Evolutionary conservation across 257 asterid genomes (phyloP), one percentile per base, ranked within the genome.

Genomic region (Fraxinus cuspidata): DNA sequence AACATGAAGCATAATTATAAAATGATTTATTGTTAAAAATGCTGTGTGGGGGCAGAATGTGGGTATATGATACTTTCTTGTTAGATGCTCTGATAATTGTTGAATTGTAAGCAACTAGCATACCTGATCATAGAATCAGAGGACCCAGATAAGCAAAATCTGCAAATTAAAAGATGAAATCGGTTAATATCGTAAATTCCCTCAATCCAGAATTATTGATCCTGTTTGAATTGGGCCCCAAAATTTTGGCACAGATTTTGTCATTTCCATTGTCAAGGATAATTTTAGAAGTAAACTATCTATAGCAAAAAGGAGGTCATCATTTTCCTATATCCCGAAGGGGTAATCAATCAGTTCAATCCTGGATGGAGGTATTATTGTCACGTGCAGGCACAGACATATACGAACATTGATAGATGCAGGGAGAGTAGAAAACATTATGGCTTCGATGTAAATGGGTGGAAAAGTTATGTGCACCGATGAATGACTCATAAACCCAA

Each of bases 51-150:
- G 47, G 56, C 65, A 73, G 40, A 66, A 29, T 66, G 77, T 35
- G 56, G 38, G 10, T 19, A 58, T 58, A 58, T 47, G 42, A 65
- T 63, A 81, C 56, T 71, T 81, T 72, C 32, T 34, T 79, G 56
- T 47, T 38, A 29, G 72, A 80, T 56, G 75, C 71, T 74, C 77
- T 29, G 72, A 74, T 66, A 74, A 74, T 72, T 47, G 65, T 42
- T 63, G 19, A 74, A n/a, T 19, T 51, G 77, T 49, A 80, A 65
- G 78, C 40, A 44, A 44, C 12, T 27, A 21, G 44, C 81, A 37
- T 87, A 93, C 99, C 99, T 93, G 87, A 95, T 95, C 99, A 95
- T 95, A 76, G 98, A 93, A 86, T 95, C 99, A 75, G 98, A 95
- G 77, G 99, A 95, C 71, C 99, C 99, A 73, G 99, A 95, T 81